Conservation (phyloP, 805 yeast species). For the Maudiozyma bulderi region DNA sequence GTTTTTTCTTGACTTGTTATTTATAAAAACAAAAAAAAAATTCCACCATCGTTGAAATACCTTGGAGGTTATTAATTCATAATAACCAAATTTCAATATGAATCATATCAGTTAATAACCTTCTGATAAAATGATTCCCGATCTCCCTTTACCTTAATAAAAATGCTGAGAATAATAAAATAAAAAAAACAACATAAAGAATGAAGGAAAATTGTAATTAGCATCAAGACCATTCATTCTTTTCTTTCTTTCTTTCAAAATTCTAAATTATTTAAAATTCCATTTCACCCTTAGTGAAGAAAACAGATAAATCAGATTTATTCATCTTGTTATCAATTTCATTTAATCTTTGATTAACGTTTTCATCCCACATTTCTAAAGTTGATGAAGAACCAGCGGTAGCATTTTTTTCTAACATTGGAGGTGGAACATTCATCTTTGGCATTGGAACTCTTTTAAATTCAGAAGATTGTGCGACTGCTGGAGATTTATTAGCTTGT, state of each 20-base stretch:
- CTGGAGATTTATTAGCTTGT: conserved; percentile 1
- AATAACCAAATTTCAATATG: too few relatives aligned
- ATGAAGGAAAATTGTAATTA: too few relatives aligned
- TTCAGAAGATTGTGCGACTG: not conserved
- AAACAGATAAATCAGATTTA: conserved; percentile 12
- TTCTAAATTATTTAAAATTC: conserved; percentile 6
- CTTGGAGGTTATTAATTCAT: too few relatives aligned
- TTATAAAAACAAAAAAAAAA: too few relatives aligned
- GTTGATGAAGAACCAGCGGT: conserved; percentile 29
- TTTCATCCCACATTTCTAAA: conserved; percentile 33
- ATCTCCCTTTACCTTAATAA: too few relatives aligned
- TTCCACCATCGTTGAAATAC: too few relatives aligned
- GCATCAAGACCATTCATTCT: not conserved
- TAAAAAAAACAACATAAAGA: too few relatives aligned
- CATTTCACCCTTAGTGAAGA: conserved; percentile 11
- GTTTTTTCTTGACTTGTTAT: too few relatives aligned
- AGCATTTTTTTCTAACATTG: conserved; percentile 28
- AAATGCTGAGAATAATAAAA: too few relatives aligned
- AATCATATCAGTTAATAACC: too few relatives aligned
- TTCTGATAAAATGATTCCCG: too few relatives aligned
- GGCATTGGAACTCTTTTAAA: conserved; percentile 31
- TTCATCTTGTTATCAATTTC: conserved; percentile 26
- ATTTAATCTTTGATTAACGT: conserved; percentile 29
- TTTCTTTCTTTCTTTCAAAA: too few relatives aligned
- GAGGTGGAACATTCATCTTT: conserved; percentile 25